Conservation (phyloP, 768 basidiomycete genomes). For the Tricholoma terreum region DNA sequence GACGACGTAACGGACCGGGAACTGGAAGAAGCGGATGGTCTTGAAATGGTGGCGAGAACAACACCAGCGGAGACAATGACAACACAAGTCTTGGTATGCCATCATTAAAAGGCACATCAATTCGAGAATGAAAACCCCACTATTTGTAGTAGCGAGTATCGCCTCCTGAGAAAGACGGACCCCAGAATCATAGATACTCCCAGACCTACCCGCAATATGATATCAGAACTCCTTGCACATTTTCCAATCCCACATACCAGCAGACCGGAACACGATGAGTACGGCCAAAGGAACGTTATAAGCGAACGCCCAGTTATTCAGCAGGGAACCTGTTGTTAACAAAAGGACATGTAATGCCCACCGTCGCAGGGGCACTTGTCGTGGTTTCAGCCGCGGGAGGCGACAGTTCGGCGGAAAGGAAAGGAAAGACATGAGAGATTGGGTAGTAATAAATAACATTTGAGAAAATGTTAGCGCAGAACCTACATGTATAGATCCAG, state of each 20-base stretch:
- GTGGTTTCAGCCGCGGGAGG: slow-evolving; percentile 56
- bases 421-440: slow-evolving; percentile 64
- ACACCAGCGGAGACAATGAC: slow-evolving; percentile 68
- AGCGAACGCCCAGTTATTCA: slow-evolving; percentile 83
- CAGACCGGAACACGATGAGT: slow-evolving; percentile 83
- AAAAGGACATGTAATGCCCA: slow-evolving; percentile 75
- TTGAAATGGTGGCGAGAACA: slow-evolving; percentile 67
- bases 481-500: slow-evolving; percentile 36
- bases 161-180: slow-evolving; percentile 51
- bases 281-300: slow-evolving; percentile 74
- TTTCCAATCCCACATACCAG: slow-evolving; percentile 44
- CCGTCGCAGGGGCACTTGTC: slow-evolving; percentile 61
- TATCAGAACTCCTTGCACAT: slow-evolving; percentile 4
- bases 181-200: slow-evolving; percentile 78
- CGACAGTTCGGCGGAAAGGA: slow-evolving; percentile 28
- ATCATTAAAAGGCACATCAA: background rate
- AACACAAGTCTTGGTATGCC: slow-evolving; percentile 51
- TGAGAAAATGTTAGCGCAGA: slow-evolving; percentile 84
- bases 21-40: slow-evolving; percentile 31
- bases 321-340: slow-evolving; percentile 59
- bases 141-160: slow-evolving; percentile 59
- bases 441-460: slow-evolving; percentile 72
- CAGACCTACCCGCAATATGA: slow-evolving; percentile 44
- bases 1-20: slow-evolving; percentile 16
- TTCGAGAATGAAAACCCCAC: slow-evolving; percentile 34